Conservation (phyloP, 768 basidiomycete species). For the Podaxis sp. region DNA sequence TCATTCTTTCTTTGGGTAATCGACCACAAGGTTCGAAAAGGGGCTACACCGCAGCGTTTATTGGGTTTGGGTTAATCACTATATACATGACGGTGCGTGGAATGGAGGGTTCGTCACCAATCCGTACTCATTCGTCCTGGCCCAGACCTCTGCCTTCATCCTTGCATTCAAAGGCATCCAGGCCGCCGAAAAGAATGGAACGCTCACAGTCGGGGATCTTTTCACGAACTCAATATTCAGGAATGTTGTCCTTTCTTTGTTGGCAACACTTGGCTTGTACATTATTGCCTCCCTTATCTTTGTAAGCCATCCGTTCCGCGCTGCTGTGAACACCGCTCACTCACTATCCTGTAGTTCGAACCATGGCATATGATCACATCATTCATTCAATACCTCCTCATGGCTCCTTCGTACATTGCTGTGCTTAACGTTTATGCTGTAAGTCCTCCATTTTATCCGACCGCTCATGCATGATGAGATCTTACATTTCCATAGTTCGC, state of each 20-base stretch:
- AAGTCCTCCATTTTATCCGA: constrained; percentile 18
- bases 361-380: constrained; percentile 99
- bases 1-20: constrained; percentile 85
- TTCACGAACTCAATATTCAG: constrained; percentile 80
- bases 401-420: constrained; percentile 92
- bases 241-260: constrained; percentile 79
- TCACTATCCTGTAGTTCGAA: constrained; percentile 60
- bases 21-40: constrained; percentile 87
- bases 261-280: constrained; percentile 90
- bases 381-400: constrained; percentile 86
- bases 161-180: constrained; percentile 81
- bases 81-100: constrained; percentile 88
- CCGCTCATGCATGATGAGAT: background rate
- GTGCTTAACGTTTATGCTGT: constrained; percentile 90
- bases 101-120: background rate
- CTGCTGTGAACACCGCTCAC: background rate
- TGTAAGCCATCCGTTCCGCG: constrained; percentile 42
- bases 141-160: constrained; percentile 70
- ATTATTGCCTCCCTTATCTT: constrained; percentile 78
- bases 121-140: background rate
- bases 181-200: constrained; percentile 42
- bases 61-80: constrained; percentile 88
- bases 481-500: constrained; percentile 50
- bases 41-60: constrained; percentile 79
- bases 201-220: constrained; percentile 51